Conservation (phyloP, 2,329 filamentous ascomycete species). For the Fusarium camptoceras region DNA sequence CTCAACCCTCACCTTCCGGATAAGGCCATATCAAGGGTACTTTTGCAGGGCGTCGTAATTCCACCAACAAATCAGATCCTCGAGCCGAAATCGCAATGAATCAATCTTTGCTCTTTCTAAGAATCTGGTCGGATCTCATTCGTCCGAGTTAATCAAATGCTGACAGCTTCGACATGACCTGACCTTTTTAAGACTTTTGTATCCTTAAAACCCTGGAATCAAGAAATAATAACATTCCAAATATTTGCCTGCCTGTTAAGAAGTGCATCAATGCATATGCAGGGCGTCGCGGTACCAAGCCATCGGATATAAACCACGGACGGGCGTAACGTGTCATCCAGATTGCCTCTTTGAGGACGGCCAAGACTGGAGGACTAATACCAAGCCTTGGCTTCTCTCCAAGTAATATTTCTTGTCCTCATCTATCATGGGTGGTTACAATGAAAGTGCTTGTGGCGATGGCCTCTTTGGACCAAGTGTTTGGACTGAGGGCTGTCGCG, state of each 20-base stretch:
- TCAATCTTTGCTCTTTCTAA: not conserved
- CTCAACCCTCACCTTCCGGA: conserved; percentile 37
- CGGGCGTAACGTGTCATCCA: not conserved
- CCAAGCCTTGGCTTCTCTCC: not conserved
- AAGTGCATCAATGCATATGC: not conserved
- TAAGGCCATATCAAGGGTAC: conserved; percentile 28
- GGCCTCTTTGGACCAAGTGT: conserved; percentile 48
- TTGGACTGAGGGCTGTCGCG: conserved; percentile 46
- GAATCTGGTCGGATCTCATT: conserved; percentile 2
- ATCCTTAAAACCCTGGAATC: too few relatives aligned
- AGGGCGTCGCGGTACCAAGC: not conserved
- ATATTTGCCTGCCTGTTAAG: not conserved
- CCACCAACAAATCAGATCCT: not conserved
- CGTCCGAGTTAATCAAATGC: conserved; percentile 14
- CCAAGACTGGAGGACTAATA: not conserved
- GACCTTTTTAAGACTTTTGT: not conserved
- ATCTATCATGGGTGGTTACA: conserved; percentile 38
- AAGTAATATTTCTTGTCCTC: not conserved
- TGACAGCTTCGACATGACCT: conserved; percentile 1
- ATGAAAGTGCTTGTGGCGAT: conserved; percentile 47
- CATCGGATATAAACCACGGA: not conserved
- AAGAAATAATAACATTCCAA: not conserved
- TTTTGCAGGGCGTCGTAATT: conserved; percentile 34
- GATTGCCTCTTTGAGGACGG: not conserved
- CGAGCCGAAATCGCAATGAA: conserved; percentile 3